Conservation (phyloP, 2,329 filamentous ascomycete species). For the Fusarium fujikuroi region DNA sequence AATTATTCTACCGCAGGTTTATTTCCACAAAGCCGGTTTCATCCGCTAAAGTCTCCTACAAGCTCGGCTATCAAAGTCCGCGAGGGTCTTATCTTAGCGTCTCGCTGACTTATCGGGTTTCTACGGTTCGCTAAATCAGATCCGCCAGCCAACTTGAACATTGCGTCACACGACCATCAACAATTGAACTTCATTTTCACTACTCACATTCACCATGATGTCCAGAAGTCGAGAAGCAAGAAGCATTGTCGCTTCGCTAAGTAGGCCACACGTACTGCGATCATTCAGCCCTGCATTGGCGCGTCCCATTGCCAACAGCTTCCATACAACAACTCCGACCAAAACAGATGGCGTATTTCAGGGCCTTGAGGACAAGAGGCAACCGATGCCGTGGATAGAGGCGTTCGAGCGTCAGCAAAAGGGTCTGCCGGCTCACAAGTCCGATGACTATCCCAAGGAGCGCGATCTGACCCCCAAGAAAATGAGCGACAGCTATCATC, state of each 20-base stretch:
- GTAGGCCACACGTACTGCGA: not conserved
- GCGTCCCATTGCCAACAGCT: not conserved
- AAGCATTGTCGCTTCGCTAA: slow-evolving; percentile 8
- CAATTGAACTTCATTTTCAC: slow-evolving; percentile 1
- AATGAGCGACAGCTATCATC: slow-evolving; percentile 48
- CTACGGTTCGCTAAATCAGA: not conserved
- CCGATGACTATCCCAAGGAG: slow-evolving; percentile 25
- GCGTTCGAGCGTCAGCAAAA: slow-evolving; percentile 40
- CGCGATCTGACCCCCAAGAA: slow-evolving; percentile 45
- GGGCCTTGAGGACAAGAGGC: slow-evolving; percentile 41
- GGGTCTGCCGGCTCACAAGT: slow-evolving; percentile 14
- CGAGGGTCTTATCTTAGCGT: not conserved
- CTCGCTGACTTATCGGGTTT: slow-evolving; percentile 3
- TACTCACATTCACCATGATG: slow-evolving; percentile 18
- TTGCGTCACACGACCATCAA: slow-evolving; percentile 20
- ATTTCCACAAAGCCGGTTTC: slow-evolving; percentile 6
- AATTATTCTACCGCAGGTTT: not conserved
- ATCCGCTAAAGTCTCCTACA: not conserved
- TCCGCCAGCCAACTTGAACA: not conserved
- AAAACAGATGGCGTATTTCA: slow-evolving; percentile 47
- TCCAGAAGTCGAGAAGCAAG: slow-evolving; percentile 5
- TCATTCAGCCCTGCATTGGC: not conserved
- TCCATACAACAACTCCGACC: slow-evolving; percentile 30
- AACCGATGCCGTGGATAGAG: slow-evolving; percentile 46
- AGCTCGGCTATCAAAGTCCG: not conserved